Conservation (phyloP, 345 rosid species). For the Schrenkiella parvula region DNA sequence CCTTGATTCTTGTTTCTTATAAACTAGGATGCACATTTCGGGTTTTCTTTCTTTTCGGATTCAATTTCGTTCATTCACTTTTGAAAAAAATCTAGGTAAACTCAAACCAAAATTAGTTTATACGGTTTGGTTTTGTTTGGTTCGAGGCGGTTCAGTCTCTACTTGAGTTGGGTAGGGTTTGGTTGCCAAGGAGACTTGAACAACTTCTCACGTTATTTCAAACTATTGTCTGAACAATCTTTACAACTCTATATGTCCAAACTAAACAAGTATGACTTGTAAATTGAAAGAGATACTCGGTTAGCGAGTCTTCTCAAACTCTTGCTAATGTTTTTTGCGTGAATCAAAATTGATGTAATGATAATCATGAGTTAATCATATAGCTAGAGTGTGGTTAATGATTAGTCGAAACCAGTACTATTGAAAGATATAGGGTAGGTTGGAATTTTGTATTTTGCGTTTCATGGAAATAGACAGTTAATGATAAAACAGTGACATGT, state of each 20-base stretch:
- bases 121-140: not conserved
- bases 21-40: not conserved
- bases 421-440: not conserved
- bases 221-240: not conserved
- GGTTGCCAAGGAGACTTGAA: not conserved
- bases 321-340: not conserved
- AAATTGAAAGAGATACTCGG: not conserved
- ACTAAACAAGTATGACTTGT: not conserved
- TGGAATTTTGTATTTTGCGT: conserved; percentile 3
- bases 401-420: not conserved
- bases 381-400: not conserved
- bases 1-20: not conserved
- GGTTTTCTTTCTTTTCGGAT: not conserved
- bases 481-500: conserved; percentile 23
- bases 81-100: no score
- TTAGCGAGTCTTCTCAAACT: not conserved
- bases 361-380: not conserved
- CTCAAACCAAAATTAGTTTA: not conserved
- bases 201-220: not conserved
- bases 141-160: not conserved
- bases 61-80: not conserved
- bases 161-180: not conserved
- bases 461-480: conserved; percentile 15
- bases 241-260: not conserved
- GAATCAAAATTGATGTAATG: not conserved